A percentile compares a stretch with the other conserved stretches of the same genome.
Conservation (phyloP, 768 basidiomycete species). For the Suillus occidentalis region DNA sequence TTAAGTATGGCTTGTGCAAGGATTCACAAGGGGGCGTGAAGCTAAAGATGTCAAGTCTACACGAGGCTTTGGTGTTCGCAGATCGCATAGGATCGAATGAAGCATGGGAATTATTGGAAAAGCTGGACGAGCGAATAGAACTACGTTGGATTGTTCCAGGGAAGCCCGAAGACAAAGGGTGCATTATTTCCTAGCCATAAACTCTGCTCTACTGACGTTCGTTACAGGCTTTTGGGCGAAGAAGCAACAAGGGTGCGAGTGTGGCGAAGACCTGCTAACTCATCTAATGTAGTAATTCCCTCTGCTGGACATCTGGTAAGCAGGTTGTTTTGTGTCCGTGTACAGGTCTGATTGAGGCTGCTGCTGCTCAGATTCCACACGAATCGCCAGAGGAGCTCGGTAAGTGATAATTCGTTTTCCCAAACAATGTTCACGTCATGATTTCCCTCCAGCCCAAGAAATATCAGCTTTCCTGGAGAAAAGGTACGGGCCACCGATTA, state of each 20-base stretch:
- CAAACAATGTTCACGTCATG: not conserved
- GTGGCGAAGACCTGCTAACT: constrained; percentile 31
- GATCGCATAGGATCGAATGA: constrained; percentile 36
- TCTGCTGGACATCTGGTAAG: constrained; percentile 30
- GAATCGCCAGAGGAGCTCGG: constrained; percentile 32
- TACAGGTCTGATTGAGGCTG: not conserved
- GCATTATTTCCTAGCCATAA: not conserved
- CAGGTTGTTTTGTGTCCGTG: not conserved
- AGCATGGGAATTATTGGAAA: constrained; percentile 28
- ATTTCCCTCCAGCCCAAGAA: not conserved
- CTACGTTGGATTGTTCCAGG: constrained; percentile 32
- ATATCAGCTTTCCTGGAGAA: not conserved
- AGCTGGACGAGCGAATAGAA: constrained; percentile 26
- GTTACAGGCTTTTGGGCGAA: constrained; percentile 16
- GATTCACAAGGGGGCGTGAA: constrained; percentile 39
- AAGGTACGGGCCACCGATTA: not conserved
- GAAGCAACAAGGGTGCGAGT: constrained; percentile 20
- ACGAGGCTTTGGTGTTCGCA: constrained; percentile 63
- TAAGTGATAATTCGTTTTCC: constrained; percentile 8
- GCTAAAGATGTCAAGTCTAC: constrained; percentile 66
- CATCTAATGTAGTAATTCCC: constrained; percentile 29
- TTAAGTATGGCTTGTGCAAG: constrained; percentile 53
- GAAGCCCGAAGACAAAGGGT: constrained; percentile 14
- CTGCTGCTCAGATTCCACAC: constrained; percentile 23
- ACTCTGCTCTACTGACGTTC: not conserved